phyloP scores from a whole-genome alignment of 805 yeast genomes.

The Dipodascus albidus region DNA sequence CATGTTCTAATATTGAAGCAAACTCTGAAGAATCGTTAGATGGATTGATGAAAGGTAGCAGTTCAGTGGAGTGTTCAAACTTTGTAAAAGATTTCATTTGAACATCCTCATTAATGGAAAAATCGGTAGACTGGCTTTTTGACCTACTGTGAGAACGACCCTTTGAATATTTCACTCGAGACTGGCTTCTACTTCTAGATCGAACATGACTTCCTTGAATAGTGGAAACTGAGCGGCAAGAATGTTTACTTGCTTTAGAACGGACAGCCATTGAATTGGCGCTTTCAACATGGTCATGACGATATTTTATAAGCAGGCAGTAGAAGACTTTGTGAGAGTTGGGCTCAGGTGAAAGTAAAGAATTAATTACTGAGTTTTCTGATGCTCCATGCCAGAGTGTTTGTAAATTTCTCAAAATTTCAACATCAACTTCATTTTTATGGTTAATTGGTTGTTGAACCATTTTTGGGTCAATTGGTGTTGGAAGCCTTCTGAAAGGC shows the following conservation, averaged over 20 bases:
- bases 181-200: neutral
- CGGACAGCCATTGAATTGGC: neutral
- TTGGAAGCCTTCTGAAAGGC: constrained; percentile 8
- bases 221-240: too few species aligned
- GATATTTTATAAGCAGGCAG: constrained; percentile 58
- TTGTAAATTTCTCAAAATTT: constrained; percentile 62
- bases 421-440: constrained; percentile 49
- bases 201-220: neutral
- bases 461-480: constrained; percentile 12
- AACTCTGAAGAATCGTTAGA: constrained; percentile 13
- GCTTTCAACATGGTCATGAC: constrained; percentile 44
- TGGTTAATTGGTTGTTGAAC: constrained; percentile 26
- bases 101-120: neutral
- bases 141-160: neutral
- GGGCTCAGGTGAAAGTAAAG: constrained; percentile 43
- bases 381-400: constrained; percentile 75
- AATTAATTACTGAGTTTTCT: constrained; percentile 37
- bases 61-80: neutral
- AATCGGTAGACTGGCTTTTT: neutral
- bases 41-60: neutral
- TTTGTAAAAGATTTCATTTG: neutral
- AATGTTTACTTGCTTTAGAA: neutral
- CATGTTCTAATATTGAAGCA: constrained; percentile 24
- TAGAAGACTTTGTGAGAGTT: constrained; percentile 76
- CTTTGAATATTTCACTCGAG: neutral